Percentiles rank a stretch among this genome's conserved stretches.
phyloP scores from a whole-genome alignment of 2,329 filamentous ascomycete species.

The Fusarium piperis region DNA sequence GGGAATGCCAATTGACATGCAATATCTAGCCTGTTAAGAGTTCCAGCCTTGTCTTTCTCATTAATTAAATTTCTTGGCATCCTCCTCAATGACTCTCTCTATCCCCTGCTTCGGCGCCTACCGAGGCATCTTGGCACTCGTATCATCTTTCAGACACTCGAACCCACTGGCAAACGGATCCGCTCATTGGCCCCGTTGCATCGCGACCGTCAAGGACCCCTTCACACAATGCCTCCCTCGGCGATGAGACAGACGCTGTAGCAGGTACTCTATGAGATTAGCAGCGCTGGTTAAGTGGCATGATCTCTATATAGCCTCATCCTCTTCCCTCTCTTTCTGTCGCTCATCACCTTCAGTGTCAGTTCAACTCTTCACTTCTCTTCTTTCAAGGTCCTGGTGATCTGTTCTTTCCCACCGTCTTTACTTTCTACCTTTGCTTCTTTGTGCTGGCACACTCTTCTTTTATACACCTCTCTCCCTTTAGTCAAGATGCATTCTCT shows the following conservation, averaged over 20 bases:
- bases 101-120: background rate
- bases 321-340: background rate
- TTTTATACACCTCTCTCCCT: background rate
- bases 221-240: constrained; percentile 31
- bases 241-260: constrained; percentile 37
- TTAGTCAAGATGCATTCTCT: constrained; percentile 34
- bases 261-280: constrained; percentile 13
- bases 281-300: background rate
- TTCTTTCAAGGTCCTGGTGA: constrained; percentile 40
- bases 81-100: background rate
- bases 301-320: constrained; percentile 30
- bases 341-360: constrained; percentile 34
- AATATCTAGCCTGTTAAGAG: background rate
- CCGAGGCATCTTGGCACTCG: constrained; percentile 23
- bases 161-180: constrained; percentile 11
- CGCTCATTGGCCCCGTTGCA: background rate
- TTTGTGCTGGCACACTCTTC: constrained; percentile 37
- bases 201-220: constrained; percentile 5
- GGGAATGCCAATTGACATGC: background rate
- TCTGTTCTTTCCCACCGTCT: constrained; percentile 22
- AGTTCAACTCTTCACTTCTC: constrained; percentile 5
- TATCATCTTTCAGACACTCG: constrained; percentile 26
- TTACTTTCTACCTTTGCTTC: constrained; percentile 4
- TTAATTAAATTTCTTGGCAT: background rate
- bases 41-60: background rate